phyloP scores from a whole-genome alignment of 257 asterid genomes.

The Leptodermis oblonga region DNA sequence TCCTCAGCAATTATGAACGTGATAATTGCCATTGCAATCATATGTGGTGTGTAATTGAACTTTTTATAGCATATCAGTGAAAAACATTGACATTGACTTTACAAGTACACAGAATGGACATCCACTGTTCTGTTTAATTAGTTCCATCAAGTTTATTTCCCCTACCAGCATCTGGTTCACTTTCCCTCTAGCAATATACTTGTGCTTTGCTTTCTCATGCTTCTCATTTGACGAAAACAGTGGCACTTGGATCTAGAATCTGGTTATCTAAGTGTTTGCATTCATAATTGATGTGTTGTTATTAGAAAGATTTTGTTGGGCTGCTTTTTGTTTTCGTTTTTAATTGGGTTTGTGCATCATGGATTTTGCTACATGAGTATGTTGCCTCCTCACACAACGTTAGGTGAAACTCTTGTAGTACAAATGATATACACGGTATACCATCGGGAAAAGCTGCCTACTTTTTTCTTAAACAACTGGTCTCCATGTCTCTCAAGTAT shows the following conservation, averaged over 20 bases:
- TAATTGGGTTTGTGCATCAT: too few relatives aligned
- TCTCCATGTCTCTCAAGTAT: background rate
- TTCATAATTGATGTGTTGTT: background rate
- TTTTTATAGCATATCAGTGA: background rate
- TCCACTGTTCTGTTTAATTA: too few relatives aligned
- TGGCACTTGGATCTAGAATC: background rate
- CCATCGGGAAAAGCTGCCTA: too few relatives aligned
- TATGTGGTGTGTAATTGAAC: background rate
- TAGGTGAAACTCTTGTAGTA: too few relatives aligned
- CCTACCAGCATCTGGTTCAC: background rate
- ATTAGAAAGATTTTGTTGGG: background rate
- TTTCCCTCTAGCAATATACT: background rate
- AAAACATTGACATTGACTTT: background rate
- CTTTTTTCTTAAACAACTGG: too few relatives aligned
- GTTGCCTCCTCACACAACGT: too few relatives aligned
- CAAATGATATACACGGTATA: too few relatives aligned
- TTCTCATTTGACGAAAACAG: background rate
- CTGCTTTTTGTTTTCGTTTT: background rate
- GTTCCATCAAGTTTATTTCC: background rate
- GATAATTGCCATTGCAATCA: too few relatives aligned
- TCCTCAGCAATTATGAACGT: too few relatives aligned
- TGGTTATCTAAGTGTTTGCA: background rate
- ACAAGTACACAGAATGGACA: too few relatives aligned
- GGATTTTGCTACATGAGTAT: too few relatives aligned
- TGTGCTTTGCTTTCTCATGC: too few relatives aligned